These are phyloP conservation scores for Saururus chinensis DNA, from an alignment of 164 flowering plant species.

Conservation along the genomic window DNA sequence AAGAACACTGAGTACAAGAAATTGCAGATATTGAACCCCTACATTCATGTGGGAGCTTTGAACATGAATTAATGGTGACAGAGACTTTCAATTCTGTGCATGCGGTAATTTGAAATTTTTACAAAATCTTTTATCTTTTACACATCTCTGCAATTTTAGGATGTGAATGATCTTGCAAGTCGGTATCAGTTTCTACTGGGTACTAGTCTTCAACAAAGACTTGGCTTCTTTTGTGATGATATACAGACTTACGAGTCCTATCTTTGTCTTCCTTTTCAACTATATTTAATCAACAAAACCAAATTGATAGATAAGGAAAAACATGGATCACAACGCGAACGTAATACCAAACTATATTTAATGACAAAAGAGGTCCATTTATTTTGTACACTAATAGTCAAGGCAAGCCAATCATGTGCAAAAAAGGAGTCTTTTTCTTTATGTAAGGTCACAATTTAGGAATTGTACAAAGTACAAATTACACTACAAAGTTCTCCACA, in stretches of 20 bases:
- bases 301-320: neutral
- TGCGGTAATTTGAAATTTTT: neutral
- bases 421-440: neutral
- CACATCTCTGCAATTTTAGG: neutral
- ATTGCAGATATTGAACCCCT: too few relatives aligned
- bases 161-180: neutral
- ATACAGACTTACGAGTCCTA: too few relatives aligned
- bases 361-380: neutral
- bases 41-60: too few relatives aligned
- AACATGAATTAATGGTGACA: too few relatives aligned
- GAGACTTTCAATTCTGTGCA: neutral
- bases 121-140: neutral
- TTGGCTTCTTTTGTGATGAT: neutral
- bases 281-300: neutral
- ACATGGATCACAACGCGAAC: neutral
- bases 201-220: neutral
- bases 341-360: neutral
- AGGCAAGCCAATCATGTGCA: neutral
- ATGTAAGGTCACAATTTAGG: too few relatives aligned
- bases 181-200: neutral
- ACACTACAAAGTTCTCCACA: neutral
- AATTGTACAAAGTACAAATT: neutral
- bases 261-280: too few relatives aligned
- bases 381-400: neutral
- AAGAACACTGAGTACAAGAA: too few relatives aligned